Evolutionary conservation across 345 rosid genomes (phyloP).

Genomic region (Boechera retrofracta): DNA sequence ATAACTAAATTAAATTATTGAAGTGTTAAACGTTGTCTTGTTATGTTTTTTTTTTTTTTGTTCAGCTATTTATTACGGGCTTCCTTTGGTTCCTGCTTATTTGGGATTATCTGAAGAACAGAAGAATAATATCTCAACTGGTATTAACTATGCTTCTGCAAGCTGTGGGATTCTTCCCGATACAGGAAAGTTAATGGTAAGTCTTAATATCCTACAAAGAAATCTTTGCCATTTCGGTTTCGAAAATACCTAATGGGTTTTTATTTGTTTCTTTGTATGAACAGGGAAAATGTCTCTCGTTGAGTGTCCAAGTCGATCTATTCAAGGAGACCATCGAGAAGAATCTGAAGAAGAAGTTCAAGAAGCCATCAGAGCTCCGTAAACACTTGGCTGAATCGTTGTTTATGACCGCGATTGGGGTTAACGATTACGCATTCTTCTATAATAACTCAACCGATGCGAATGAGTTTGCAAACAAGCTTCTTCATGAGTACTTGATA

Average conservation of each 20-base stretch:
- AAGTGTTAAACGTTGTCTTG: not conserved
- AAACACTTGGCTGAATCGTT: constrained; percentile 36
- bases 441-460: not conserved
- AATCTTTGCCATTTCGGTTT: not conserved
- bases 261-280: constrained; percentile 16
- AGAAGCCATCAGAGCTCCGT: constrained; percentile 15
- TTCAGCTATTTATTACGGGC: constrained; percentile 42
- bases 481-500: constrained; percentile 31
- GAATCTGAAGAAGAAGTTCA: constrained; percentile 30
- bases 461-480: constrained; percentile 24
- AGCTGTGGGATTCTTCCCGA: constrained; percentile 41
- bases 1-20: not conserved
- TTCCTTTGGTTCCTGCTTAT: constrained; percentile 43
- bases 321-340: constrained; percentile 21
- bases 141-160: constrained; percentile 47
- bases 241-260: not conserved
- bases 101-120: constrained; percentile 36
- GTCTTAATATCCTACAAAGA: constrained; percentile 22
- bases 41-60: not conserved
- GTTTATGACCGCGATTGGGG: constrained; percentile 40
- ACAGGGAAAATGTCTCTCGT: constrained; percentile 39
- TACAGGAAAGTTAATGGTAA: constrained; percentile 25
- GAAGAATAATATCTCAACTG: constrained; percentile 36
- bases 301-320: constrained; percentile 41
- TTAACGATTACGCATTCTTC: constrained; percentile 35